Evolutionary conservation across 2,329 filamentous ascomycete genomes (phyloP), one percentile per base, ranked within the genome.

Genomic region (Gyromitra esculenta): DNA sequence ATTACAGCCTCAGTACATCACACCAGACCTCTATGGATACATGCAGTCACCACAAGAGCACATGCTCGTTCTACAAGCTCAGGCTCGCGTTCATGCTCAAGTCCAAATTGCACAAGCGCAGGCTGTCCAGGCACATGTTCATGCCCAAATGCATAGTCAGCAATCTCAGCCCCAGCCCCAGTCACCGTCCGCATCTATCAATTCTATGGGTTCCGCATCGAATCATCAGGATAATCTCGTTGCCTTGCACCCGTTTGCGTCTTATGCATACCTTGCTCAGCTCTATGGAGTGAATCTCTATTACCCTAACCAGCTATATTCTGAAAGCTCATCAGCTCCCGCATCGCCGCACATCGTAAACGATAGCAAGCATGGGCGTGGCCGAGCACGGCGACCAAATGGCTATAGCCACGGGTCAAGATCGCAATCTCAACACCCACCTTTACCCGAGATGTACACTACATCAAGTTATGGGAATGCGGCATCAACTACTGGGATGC

Each of bases 341-440:
- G 52, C 62, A 11, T 77, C 78, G 11, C 77, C 78, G 21, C 76
- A 78, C 37, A 65, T 54, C 2, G 70, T 52, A 50, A 77, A 68
- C 37, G 76, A 72, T 37, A 50, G 50, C 21, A 69, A 74, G 43
- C 59, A 73, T 25, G 75, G 75, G 21, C 43, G 62, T 65, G 67
- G 75, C 57, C 41, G 63, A 37, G 73, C 54, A 15, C 74, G 78
- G 45, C 57, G 74, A n/a, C 59, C 71, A 57, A 72, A 78, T 54
- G 67, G 57, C 15, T 76, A 76, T 56, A 65, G 37, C 37, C 39
- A 50, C 35, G 71, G 73, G 39, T 66, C 75, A 65, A 78, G 79
- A n/a, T 79, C 78, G 45, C 78, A 79, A 48, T 79, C 79, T 31
- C 79, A 80, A 54, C 78, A 78, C 4, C 76, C 78, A 13, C 60